Base-by-base conservation (phyloP, 2,329 filamentous ascomycete genomes). In the Leptographium galeiforme region DNA sequence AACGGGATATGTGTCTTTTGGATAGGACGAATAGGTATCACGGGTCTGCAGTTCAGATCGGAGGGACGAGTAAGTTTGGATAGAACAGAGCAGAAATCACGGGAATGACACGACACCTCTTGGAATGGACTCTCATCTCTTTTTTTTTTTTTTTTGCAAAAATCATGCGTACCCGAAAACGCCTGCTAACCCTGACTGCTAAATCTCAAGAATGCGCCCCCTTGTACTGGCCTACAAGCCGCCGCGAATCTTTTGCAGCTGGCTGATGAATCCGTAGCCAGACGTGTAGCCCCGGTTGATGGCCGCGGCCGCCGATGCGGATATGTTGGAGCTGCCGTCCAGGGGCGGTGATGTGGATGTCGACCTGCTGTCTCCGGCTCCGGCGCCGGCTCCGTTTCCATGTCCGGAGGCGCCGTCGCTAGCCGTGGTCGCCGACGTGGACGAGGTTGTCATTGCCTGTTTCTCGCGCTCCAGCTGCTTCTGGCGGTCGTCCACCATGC, bases 401-500 rank as follows among this genome's bases (percentile, higher is more conserved):
- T 25, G 25, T 3, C 25, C 25, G 25, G 25, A 25, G 25, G 3
- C 25, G 25, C 25, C 25, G 25, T 25, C 25, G 25, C 25, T 60
- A 48, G 60, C 59, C 39, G 62, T 60, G 51, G 53, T 57, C 55
- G 53, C 56, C 54, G 33, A 62, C 58, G 53, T 63, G 64, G 59
- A 69, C 61, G 67, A 63, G 57, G 66, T 56, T 61, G 12, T 64
- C 55, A n/a, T n/a, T n/a, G 63, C 64, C 48, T 59, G 62, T 55
- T 66, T 36, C 61, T 79, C 78, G 58, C 68, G 70, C 60, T 79
- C 61, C 53, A 81, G 62, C 54, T 78, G 76, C 58, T 70, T 69
- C 58, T 77, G 77, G 54, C 73, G 73, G 58, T 96, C 91, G 63
- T 96, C 89, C 1, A 95, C 87, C 68, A 88, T 77, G 71, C 82